Evolutionary conservation across 176 grass and related monocot genomes (phyloP).

Genomic region (Lolium perenne): DNA sequence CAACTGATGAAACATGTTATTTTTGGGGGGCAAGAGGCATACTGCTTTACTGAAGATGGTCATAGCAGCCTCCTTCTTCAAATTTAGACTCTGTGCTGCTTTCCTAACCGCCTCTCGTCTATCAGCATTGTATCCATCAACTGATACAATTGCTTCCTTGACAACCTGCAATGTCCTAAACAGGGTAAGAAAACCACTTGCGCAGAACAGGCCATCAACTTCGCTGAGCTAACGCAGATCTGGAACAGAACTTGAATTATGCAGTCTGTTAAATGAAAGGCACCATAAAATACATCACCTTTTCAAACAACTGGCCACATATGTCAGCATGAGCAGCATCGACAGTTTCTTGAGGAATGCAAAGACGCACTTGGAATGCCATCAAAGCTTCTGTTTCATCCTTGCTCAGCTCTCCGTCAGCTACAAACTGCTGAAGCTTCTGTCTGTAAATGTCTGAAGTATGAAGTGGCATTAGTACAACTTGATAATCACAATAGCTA

Average conservation of each 20-base stretch:
- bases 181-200: slow-evolving; percentile 44
- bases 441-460: slow-evolving; percentile 94
- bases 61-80: slow-evolving; percentile 87
- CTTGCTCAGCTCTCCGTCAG: slow-evolving; percentile 81
- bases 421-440: slow-evolving; percentile 95
- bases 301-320: slow-evolving; percentile 87
- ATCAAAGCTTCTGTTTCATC: slow-evolving; percentile 81
- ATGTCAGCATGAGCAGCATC: slow-evolving; percentile 81
- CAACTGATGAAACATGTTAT: slow-evolving; percentile 2
- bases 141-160: slow-evolving; percentile 77
- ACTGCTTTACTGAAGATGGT: slow-evolving; percentile 92
- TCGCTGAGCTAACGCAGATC: slow-evolving; percentile 23
- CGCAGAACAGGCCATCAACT: slow-evolving; percentile 39
- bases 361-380: slow-evolving; percentile 88
- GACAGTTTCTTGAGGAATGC: slow-evolving; percentile 87
- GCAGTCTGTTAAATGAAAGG: slow-evolving; percentile 31
- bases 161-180: slow-evolving; percentile 66
- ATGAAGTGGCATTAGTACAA: slow-evolving; percentile 43
- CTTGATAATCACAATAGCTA: slow-evolving; percentile 35
- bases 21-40: slow-evolving; percentile 41
- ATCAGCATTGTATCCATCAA: slow-evolving; percentile 80
- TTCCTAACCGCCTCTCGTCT: slow-evolving; percentile 79
- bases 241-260: slow-evolving; percentile 19
- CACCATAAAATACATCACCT: slow-evolving; percentile 62
- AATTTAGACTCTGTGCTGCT: slow-evolving; percentile 77